Conservation (phyloP, 306 rosid species). For the Boehmeria nivea region DNA sequence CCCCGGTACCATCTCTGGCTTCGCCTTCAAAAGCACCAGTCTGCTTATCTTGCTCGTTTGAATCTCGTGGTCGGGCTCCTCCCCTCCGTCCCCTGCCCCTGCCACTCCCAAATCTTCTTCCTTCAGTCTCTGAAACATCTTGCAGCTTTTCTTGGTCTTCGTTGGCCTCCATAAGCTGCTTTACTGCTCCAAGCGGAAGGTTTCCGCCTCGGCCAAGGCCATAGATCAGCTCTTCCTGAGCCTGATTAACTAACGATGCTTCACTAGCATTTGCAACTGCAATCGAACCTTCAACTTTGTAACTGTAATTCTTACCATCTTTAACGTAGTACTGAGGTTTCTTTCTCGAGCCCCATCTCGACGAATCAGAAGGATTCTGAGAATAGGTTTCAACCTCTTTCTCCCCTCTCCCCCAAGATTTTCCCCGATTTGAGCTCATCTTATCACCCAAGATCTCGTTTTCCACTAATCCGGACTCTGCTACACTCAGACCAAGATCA, state of each 20-base stretch:
- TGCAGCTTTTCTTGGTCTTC: constrained; percentile 37
- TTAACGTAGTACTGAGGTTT: constrained; percentile 86
- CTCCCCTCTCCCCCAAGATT: constrained; percentile 41
- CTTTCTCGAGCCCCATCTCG: constrained; percentile 91
- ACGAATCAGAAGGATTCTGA: constrained; percentile 32
- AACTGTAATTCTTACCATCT: constrained; percentile 97
- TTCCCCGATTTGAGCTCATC: constrained; percentile 31
- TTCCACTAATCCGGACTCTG: constrained; percentile 68
- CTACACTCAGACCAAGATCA: constrained; percentile 90
- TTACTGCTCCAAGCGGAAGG: constrained; percentile 80
- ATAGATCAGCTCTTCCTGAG: constrained; percentile 62
- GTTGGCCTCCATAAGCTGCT: constrained; percentile 52
- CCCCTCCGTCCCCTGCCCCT: constrained; percentile 54
- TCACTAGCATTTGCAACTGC: constrained; percentile 82
- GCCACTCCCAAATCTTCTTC: constrained; percentile 34
- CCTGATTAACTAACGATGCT: constrained; percentile 58
- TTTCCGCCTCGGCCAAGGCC: constrained; percentile 99
- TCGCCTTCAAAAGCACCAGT: constrained; percentile 7
- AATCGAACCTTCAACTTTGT: constrained; percentile 82
- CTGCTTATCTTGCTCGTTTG: constrained; percentile 17
- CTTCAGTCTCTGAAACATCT: constrained; percentile 42
- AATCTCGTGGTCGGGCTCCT: constrained; percentile 10
- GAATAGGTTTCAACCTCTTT: constrained; percentile 32
- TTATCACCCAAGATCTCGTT: constrained; percentile 39
- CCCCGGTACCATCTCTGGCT: constrained; percentile 15